A percentile compares a stretch with the other conserved stretches of the same genome.
These are phyloP conservation scores for Raffaelea arxii DNA, from an alignment of 2,329 filamentous ascomycete species.

Conservation along the genomic window DNA sequence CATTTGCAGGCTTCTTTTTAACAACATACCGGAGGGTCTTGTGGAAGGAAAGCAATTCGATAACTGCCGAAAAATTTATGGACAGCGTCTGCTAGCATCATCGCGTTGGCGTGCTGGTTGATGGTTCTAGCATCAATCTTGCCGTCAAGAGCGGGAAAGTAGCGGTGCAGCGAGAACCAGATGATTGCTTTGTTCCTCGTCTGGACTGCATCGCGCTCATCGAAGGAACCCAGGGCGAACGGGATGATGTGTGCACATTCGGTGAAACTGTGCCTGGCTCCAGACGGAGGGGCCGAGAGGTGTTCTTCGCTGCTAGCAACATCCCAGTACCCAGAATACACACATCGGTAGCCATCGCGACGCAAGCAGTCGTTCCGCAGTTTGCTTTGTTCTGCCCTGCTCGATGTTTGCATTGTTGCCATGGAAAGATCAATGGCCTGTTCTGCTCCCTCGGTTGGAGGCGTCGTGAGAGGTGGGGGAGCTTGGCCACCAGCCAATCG, in stretches of 20 bases:
- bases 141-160: constrained; percentile 4
- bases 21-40: no score
- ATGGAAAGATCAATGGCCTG: background rate
- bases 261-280: background rate
- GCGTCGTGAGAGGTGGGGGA: background rate
- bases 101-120: constrained; percentile 3
- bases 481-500: background rate
- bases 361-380: constrained; percentile 2
- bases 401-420: background rate
- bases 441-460: background rate
- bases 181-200: constrained; percentile 2
- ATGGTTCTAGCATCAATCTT: constrained; percentile 6
- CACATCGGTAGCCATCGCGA: constrained; percentile 6
- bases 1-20: background rate
- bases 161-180: constrained; percentile 5
- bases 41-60: background rate
- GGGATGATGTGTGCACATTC: constrained; percentile 9
- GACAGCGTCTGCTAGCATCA: background rate
- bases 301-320: background rate
- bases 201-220: background rate
- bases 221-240: constrained; percentile 1
- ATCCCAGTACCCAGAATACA: background rate
- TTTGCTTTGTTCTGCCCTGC: background rate
- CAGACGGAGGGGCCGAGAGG: background rate
- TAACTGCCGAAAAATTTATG: background rate